A percentile compares a stretch with the other conserved stretches of the same genome.
phyloP scores from a whole-genome alignment of 306 rosid genomes.

The Fagus sylvatica region DNA sequence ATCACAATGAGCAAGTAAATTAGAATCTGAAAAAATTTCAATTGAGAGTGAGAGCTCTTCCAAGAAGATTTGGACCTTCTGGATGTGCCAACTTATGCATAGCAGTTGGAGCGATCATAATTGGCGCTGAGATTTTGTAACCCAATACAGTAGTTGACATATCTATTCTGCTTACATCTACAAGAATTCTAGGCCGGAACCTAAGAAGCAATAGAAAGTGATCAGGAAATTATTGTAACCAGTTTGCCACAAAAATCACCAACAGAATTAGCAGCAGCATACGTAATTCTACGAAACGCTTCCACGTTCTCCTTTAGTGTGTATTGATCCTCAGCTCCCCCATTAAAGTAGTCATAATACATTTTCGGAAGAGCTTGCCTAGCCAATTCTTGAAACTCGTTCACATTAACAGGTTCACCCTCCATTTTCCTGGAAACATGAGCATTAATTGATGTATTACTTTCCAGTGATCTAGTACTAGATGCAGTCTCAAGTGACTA shows the following conservation, averaged over 20 bases:
- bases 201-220: slow-evolving; percentile 24
- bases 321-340: slow-evolving; percentile 63
- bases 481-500: too few species aligned
- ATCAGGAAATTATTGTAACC: not conserved
- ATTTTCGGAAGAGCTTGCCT: slow-evolving; percentile 54
- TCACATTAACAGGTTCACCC: slow-evolving; percentile 52
- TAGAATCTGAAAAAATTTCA: slow-evolving; percentile 7
- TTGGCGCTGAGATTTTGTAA: slow-evolving; percentile 47
- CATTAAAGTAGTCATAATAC: slow-evolving; percentile 52
- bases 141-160: slow-evolving; percentile 53
- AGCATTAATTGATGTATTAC: not conserved
- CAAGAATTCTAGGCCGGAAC: slow-evolving; percentile 57
- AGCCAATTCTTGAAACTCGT: slow-evolving; percentile 62
- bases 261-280: slow-evolving; percentile 5
- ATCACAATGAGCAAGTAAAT: not conserved
- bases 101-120: slow-evolving; percentile 56
- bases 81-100: slow-evolving; percentile 60
- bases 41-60: not conserved
- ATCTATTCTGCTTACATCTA: slow-evolving; percentile 63
- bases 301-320: slow-evolving; percentile 50
- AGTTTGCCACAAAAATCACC: slow-evolving; percentile 2
- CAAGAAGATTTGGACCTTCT: slow-evolving; percentile 37
- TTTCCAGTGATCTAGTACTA: not conserved
- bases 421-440: slow-evolving; percentile 46
- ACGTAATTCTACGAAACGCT: slow-evolving; percentile 58